These are phyloP conservation scores for Madurella fahalii DNA, from an alignment of 2,329 filamentous ascomycete genomes.

Conservation along the genomic window DNA sequence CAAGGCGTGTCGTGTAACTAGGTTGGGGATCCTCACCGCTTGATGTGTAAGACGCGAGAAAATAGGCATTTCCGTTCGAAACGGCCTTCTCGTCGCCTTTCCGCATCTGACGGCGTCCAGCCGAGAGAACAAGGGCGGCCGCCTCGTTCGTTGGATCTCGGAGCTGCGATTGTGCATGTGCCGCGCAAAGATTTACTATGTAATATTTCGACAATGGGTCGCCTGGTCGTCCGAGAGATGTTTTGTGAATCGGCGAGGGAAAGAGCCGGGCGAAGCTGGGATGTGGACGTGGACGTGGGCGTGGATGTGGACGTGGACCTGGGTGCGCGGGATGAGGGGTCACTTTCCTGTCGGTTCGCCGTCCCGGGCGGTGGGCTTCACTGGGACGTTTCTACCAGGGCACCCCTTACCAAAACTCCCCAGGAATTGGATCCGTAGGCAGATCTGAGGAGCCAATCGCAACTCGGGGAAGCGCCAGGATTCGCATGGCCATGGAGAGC, in stretches of 20 bases:
- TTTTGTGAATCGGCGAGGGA: no score
- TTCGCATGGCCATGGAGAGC: neutral
- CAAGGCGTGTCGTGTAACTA: conserved; percentile 3
- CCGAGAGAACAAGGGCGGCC: neutral
- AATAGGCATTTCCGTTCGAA: neutral
- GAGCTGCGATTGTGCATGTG: no score
- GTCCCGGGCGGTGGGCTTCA: neutral
- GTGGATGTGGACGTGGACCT: no score
- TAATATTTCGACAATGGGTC: no score
- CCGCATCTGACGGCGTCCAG: neutral
- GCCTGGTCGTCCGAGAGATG: no score
- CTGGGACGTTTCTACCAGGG: neutral
- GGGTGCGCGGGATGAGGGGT: no score
- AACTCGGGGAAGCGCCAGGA: conserved; percentile 5
- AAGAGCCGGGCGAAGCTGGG: no score
- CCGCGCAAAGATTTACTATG: no score
- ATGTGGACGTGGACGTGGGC: no score
- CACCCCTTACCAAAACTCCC: conserved; percentile 1
- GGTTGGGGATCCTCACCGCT: conserved; percentile 7
- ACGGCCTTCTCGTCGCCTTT: neutral
- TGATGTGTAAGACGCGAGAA: conserved; percentile 9
- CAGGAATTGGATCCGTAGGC: conserved; percentile 6
- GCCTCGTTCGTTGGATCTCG: no score
- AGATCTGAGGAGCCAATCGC: conserved; percentile 26
- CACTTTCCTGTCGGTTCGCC: no score